Evolutionary conservation across 495 filamentous ascomycete species (phyloP).

Genomic region (Cudoniella acicularis): DNA sequence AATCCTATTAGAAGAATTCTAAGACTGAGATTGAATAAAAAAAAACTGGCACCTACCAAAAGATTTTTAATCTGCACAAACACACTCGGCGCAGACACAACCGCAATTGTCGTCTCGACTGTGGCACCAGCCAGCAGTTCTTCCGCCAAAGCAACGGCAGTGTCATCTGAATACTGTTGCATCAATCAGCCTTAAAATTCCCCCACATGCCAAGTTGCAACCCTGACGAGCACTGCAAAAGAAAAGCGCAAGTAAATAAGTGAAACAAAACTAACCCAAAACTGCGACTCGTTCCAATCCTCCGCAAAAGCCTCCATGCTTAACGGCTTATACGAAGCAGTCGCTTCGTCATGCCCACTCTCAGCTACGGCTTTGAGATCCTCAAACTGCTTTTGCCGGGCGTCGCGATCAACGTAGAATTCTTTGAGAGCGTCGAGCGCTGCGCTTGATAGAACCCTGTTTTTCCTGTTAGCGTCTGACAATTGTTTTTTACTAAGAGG

Average conservation of each 20-base stretch:
- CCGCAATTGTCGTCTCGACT: constrained; percentile 51
- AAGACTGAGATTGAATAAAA: neutral
- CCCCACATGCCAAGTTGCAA: neutral
- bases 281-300: constrained; percentile 80
- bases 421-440: constrained; percentile 61
- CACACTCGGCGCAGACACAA: constrained; percentile 72
- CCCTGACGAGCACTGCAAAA: neutral
- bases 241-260: no score
- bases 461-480: neutral
- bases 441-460: constrained; percentile 43
- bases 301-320: constrained; percentile 72
- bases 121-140: constrained; percentile 57
- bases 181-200: neutral
- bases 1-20: constrained; percentile 2
- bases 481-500: no score
- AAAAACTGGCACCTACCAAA: constrained; percentile 39
- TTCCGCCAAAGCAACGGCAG: constrained; percentile 56
- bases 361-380: constrained; percentile 49
- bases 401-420: constrained; percentile 68
- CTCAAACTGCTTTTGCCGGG: constrained; percentile 58
- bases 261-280: constrained; percentile 68
- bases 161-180: constrained; percentile 64
- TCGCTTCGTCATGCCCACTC: constrained; percentile 9
- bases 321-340: constrained; percentile 29
- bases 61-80: constrained; percentile 72